Percentiles rank a stretch among this genome's conserved stretches.
Conservation (phyloP, 257 asterid species). For the Solanum infundibuliforme region DNA sequence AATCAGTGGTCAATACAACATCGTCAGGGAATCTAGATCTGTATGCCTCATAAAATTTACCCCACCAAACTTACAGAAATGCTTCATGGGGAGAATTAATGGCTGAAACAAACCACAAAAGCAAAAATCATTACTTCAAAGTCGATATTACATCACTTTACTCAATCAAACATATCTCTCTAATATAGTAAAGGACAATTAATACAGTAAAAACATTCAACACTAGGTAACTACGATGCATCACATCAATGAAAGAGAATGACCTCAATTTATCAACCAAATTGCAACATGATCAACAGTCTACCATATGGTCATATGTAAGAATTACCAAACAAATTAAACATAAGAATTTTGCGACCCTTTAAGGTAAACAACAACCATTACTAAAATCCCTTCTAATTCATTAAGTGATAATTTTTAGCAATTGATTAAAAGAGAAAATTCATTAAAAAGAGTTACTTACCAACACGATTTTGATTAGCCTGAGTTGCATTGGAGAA, state of each 20-base stretch:
- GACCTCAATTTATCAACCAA: not conserved
- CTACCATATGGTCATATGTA: not conserved
- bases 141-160: not conserved
- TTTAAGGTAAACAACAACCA: not conserved
- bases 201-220: not conserved
- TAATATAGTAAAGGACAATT: not conserved
- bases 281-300: not conserved
- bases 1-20: not conserved
- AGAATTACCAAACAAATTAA: not conserved
- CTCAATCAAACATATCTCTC: not conserved
- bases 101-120: not conserved
- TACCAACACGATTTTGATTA: conserved; percentile 13
- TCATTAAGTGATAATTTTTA: not conserved
- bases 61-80: conserved; percentile 21
- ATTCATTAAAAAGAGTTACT: not conserved
- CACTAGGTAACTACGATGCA: not conserved
- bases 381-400: not conserved
- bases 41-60: conserved; percentile 10
- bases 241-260: not conserved
- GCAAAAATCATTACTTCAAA: not conserved
- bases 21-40: not conserved
- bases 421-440: not conserved
- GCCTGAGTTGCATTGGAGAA: conserved; percentile 23
- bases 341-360: not conserved
- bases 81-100: conserved; percentile 4